Evolutionary conservation across 1,284 basidiomycete genomes (phyloP).

Genomic region (Fomitopsis betulina): DNA sequence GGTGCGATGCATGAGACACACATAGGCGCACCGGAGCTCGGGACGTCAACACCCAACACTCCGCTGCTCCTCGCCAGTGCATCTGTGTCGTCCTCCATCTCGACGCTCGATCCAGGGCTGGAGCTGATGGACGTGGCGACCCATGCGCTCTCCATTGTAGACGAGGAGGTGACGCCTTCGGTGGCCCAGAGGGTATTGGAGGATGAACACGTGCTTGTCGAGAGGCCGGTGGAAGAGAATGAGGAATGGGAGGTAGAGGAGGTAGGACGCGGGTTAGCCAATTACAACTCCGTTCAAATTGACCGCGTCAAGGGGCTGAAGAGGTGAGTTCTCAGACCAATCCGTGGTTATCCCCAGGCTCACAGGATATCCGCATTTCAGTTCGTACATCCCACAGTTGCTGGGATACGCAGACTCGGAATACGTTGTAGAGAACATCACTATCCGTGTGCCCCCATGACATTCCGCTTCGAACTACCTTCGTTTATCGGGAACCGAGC

Average conservation of each 20-base stretch:
- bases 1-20: background rate
- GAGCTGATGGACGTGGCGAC: constrained; percentile 30
- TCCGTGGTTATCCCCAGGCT: background rate
- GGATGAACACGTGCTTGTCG: constrained; percentile 26
- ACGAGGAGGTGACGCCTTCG: constrained; percentile 28
- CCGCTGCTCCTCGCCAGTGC: constrained; percentile 31
- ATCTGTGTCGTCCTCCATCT: constrained; percentile 34
- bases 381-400: constrained; percentile 76
- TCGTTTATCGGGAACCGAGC: constrained; percentile 1
- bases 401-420: constrained; percentile 95
- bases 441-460: constrained; percentile 48
- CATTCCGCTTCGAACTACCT: background rate
- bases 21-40: constrained; percentile 12
- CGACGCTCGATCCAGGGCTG: constrained; percentile 33
- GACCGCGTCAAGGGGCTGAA: constrained; percentile 85
- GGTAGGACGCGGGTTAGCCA: constrained; percentile 91
- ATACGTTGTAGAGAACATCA: constrained; percentile 93
- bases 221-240: constrained; percentile 27
- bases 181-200: constrained; percentile 20
- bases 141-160: constrained; percentile 31
- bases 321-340: constrained; percentile 48
- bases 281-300: constrained; percentile 95
- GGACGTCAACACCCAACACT: constrained; percentile 37
- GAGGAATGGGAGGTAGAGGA: constrained; percentile 80
- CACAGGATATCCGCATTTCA: constrained; percentile 30